Percentiles rank a stretch among this genome's conserved stretches.
Conservation (phyloP, 2,329 filamentous ascomycete species). For the Teratosphaeria destructans region DNA sequence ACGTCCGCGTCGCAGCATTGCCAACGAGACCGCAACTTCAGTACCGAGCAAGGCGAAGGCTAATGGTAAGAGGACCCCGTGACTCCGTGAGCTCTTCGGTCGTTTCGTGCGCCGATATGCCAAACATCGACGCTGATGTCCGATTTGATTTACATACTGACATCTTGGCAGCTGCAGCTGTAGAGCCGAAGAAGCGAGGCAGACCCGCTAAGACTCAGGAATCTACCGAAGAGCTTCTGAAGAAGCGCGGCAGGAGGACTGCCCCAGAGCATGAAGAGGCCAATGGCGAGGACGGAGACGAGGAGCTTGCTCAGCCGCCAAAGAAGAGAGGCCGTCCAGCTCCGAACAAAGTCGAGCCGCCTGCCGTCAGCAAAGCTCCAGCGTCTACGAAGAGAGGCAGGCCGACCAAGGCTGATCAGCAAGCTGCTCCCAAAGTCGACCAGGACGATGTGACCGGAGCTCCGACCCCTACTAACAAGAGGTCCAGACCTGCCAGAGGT, state of each 20-base stretch:
- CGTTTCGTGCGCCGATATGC: not conserved
- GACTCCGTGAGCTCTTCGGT: not conserved
- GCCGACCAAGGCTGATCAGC: slow-evolving; percentile 2
- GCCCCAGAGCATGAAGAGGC: not conserved
- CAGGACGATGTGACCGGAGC: slow-evolving; percentile 1
- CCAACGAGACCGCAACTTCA: not conserved
- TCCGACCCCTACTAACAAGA: not conserved
- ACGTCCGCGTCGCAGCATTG: slow-evolving; percentile 12
- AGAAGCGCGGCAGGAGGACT: slow-evolving; percentile 17
- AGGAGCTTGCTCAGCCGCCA: slow-evolving; percentile 8
- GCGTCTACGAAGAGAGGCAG: slow-evolving; percentile 9
- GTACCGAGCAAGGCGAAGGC: not conserved
- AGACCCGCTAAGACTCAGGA: not conserved
- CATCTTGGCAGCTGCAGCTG: not conserved
- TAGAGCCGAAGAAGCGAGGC: not conserved
- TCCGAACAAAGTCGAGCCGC: not conserved
- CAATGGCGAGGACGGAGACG: not conserved
- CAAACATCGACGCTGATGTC: not conserved
- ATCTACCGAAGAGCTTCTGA: slow-evolving; percentile 7
- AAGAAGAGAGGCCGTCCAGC: slow-evolving; percentile 20
- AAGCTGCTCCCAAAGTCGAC: slow-evolving; percentile 2
- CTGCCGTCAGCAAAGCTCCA: not conserved
- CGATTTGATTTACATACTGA: not conserved
- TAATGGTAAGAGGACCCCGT: not conserved
- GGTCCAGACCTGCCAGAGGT: not conserved